These are phyloP conservation scores for Monosporascus ibericus DNA, from an alignment of 2,329 filamentous ascomycete genomes.

Conservation along the genomic window DNA sequence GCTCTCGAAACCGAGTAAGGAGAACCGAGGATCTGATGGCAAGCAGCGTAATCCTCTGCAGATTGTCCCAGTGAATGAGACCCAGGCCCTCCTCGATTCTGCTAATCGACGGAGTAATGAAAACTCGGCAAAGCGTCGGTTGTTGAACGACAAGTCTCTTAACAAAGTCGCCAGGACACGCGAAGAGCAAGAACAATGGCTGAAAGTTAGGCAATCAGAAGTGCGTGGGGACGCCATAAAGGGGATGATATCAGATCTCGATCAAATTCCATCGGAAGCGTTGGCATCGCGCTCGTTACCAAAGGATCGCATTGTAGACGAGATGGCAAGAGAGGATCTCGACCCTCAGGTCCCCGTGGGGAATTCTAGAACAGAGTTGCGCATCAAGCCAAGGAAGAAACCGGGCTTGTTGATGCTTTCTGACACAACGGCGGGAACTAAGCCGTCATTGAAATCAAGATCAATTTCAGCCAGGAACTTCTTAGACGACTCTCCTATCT, in stretches of 20 bases:
- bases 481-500: neutral
- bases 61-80: neutral
- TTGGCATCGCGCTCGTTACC: neutral
- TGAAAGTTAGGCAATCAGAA: neutral
- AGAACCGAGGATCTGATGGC: neutral
- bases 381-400: constrained; percentile 40
- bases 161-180: neutral
- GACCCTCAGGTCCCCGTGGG: constrained; percentile 3
- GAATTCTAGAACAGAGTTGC: constrained; percentile 37
- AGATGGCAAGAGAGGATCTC: neutral
- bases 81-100: neutral
- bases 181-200: neutral
- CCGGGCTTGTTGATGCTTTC: constrained; percentile 42
- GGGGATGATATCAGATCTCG: neutral
- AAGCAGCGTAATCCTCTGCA: neutral
- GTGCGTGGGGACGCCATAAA: neutral
- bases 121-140: neutral
- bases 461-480: neutral
- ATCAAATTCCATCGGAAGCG: neutral
- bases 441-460: constrained; percentile 1
- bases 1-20: neutral
- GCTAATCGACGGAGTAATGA: neutral
- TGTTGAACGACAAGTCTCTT: neutral
- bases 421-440: constrained; percentile 23
- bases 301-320: constrained; percentile 1